A percentile compares a stretch with the other conserved stretches of the same genome.
Evolutionary conservation across 2,329 filamentous ascomycete species (phyloP).

Genomic region (Neonectria neomacrospora): DNA sequence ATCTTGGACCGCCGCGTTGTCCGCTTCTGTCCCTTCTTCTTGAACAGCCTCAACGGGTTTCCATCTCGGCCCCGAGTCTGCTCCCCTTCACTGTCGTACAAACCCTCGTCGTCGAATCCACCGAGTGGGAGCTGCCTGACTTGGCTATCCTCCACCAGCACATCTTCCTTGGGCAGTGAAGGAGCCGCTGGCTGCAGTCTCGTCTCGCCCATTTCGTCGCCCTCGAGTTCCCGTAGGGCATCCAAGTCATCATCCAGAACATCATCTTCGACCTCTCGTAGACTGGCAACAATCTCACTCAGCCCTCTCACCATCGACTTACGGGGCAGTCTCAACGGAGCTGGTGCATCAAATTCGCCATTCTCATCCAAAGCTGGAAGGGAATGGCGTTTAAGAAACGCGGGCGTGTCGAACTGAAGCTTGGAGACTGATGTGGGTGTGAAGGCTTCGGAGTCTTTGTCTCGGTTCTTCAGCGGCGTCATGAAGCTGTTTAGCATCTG

Average conservation of each 20-base stretch:
- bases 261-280: conserved; percentile 77
- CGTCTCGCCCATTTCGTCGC: conserved; percentile 49
- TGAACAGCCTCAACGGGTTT: conserved; percentile 72
- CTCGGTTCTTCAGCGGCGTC: conserved; percentile 68
- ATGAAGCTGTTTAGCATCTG: conserved; percentile 71
- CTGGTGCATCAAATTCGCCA: conserved; percentile 58
- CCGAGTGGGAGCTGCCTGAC: conserved; percentile 60
- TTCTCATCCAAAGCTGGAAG: conserved; percentile 68
- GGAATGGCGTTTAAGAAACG: conserved; percentile 68
- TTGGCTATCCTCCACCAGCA: conserved; percentile 59
- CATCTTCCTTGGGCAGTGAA: conserved; percentile 46
- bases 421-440: conserved; percentile 65
- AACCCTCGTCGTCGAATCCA: conserved; percentile 71
- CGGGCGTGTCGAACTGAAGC: conserved; percentile 73
- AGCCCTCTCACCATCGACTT: conserved; percentile 75
- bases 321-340: conserved; percentile 64
- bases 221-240: conserved; percentile 76
- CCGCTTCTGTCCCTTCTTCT: conserved; percentile 87
- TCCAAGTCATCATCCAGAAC: conserved; percentile 79
- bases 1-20: conserved; percentile 78
- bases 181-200: conserved; percentile 38
- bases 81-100: conserved; percentile 66
- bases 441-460: conserved; percentile 51
- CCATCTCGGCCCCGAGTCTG: conserved; percentile 64
- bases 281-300: conserved; percentile 77